Conservation (phyloP, 768 basidiomycete species). For the Calocybe gangraenosa region DNA sequence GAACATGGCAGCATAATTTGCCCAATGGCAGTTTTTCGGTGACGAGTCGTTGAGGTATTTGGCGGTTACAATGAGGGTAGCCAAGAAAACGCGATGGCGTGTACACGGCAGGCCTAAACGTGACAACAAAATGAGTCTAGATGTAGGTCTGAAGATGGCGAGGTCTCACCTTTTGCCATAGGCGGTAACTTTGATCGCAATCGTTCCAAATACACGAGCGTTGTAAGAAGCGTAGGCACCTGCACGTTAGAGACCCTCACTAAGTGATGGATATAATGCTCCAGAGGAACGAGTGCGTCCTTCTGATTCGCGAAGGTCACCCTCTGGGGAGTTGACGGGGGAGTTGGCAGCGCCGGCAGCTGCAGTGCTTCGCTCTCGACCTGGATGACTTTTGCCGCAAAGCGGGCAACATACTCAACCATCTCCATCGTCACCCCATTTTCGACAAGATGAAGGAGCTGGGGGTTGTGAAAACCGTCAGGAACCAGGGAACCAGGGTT, state of each 20-base stretch:
- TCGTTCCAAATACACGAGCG: conserved; percentile 88
- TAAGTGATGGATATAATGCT: conserved; percentile 81
- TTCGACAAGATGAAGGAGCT: conserved; percentile 74
- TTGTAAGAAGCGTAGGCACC: conserved; percentile 85
- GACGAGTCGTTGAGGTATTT: conserved; percentile 98
- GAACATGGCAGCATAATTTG: conserved; percentile 69
- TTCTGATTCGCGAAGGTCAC: conserved; percentile 31
- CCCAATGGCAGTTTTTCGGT: conserved; percentile 95
- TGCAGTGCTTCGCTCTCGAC: conserved; percentile 49
- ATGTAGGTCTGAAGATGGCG: conserved; percentile 4
- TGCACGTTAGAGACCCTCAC: conserved; percentile 84
- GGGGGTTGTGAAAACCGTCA: conserved; percentile 70
- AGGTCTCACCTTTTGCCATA: conserved; percentile 74
- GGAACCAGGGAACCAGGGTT: conserved; percentile 85
- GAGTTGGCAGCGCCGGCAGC: conserved; percentile 49
- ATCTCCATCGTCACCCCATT: conserved; percentile 79
- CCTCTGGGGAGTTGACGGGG: conserved; percentile 63
- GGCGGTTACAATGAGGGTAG: conserved; percentile 90
- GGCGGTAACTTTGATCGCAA: conserved; percentile 75
- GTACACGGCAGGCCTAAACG: conserved; percentile 79
- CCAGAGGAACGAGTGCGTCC: conserved; percentile 37
- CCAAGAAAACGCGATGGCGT: conserved; percentile 92
- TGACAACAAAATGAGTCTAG: conserved; percentile 1
- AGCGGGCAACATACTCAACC: conserved; percentile 80
- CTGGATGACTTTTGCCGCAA: conserved; percentile 71